Conservation (phyloP, 2,329 filamentous ascomycete species). For the Dactylellina sp. region DNA sequence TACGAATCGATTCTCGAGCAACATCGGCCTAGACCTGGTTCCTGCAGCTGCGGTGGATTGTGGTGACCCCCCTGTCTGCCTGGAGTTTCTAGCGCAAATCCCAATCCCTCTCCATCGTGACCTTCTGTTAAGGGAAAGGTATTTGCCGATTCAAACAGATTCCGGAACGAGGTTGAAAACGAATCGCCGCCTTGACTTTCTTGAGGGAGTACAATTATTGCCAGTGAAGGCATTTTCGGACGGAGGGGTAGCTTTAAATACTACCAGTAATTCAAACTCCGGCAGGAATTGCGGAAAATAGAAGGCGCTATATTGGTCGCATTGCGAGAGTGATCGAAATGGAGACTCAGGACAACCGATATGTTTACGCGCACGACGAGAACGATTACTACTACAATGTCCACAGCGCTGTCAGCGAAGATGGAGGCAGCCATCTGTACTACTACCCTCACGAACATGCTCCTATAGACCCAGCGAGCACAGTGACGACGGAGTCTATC, state of each 20-base stretch:
- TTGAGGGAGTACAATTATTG: constrained; percentile 22
- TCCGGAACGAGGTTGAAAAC: constrained; percentile 50
- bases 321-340: constrained; percentile 19
- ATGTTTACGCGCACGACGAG: constrained; percentile 43
- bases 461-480: constrained; percentile 37
- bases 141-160: constrained; percentile 29
- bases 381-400: constrained; percentile 54
- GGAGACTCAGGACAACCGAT: constrained; percentile 45
- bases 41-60: constrained; percentile 48
- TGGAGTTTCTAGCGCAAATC: constrained; percentile 46
- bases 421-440: constrained; percentile 44
- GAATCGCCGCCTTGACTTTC: constrained; percentile 42
- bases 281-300: constrained; percentile 12
- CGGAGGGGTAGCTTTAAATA: not conserved
- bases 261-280: too few relatives aligned
- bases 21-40: constrained; percentile 42
- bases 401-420: constrained; percentile 40
- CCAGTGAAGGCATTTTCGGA: not conserved
- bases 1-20: constrained; percentile 17
- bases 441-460: constrained; percentile 38
- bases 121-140: constrained; percentile 54
- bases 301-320: constrained; percentile 12
- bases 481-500: constrained; percentile 38
- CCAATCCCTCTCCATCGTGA: constrained; percentile 33
- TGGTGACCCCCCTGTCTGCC: constrained; percentile 48